phyloP scores from a whole-genome alignment of 345 rosid species.

The Salix brachista region DNA sequence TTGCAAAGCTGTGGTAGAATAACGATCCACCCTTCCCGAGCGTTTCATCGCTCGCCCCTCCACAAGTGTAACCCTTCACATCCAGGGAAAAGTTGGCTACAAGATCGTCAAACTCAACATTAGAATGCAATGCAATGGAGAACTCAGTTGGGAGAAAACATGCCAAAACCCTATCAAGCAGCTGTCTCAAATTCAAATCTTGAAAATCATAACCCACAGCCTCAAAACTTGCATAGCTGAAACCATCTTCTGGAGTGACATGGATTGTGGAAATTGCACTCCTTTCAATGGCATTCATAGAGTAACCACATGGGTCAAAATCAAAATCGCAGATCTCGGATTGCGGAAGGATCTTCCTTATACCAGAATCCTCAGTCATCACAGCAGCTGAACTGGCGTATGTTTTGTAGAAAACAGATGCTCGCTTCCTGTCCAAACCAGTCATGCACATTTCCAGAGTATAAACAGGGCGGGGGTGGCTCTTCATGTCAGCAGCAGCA shows the following conservation, averaged over 20 bases:
- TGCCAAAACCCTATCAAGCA: constrained; percentile 53
- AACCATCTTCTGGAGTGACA: constrained; percentile 72
- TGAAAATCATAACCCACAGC: constrained; percentile 52
- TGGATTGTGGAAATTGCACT: constrained; percentile 72
- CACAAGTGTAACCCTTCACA: constrained; percentile 46
- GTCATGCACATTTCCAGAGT: constrained; percentile 93
- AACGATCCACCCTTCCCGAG: constrained; percentile 53
- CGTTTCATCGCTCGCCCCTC: constrained; percentile 46
- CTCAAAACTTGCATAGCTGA: constrained; percentile 87
- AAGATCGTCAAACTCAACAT: constrained; percentile 18
- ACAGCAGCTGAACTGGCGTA: constrained; percentile 41
- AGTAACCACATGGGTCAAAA: constrained; percentile 80
- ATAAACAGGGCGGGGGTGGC: constrained; percentile 28
- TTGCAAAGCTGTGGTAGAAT: constrained; percentile 47
- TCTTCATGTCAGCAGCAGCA: constrained; percentile 33
- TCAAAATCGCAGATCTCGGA: constrained; percentile 73
- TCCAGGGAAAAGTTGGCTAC: constrained; percentile 26
- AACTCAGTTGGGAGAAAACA: constrained; percentile 61
- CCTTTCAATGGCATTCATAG: constrained; percentile 75
- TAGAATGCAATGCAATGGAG: constrained; percentile 60
- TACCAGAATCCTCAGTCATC: constrained; percentile 61
- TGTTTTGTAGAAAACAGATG: constrained; percentile 61
- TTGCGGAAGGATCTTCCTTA: constrained; percentile 62
- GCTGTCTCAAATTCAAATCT: constrained; percentile 26
- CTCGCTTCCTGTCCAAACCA: constrained; percentile 51